A percentile compares a stretch with the other conserved stretches of the same genome.
phyloP scores from a whole-genome alignment of 2,329 filamentous ascomycete species.

The Curvularia eragrostidis region DNA sequence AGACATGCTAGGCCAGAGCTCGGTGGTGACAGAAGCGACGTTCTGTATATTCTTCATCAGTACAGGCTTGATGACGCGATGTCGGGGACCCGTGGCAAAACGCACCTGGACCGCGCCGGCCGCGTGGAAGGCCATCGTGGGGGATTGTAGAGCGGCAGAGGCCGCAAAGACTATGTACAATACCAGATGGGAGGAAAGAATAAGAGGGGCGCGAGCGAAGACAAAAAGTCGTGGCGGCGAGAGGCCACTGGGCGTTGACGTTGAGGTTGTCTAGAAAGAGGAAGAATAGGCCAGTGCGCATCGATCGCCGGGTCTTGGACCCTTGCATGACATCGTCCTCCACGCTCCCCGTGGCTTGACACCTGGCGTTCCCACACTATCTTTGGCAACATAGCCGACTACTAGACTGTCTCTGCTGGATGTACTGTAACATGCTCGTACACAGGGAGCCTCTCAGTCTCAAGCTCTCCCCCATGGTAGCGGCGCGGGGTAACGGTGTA shows the following conservation, averaged over 20 bases:
- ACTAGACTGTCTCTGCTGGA: not conserved
- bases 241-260: constrained; percentile 17
- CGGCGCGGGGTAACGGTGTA: not conserved
- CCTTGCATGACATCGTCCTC: constrained; percentile 11
- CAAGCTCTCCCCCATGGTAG: not conserved
- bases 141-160: constrained; percentile 34
- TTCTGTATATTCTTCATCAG: constrained; percentile 50
- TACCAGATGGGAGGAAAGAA: constrained; percentile 30
- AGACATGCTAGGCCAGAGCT: constrained; percentile 52
- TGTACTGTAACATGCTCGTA: not conserved
- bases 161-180: constrained; percentile 33
- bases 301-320: constrained; percentile 20
- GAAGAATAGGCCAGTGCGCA: constrained; percentile 30
- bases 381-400: not conserved
- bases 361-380: not conserved
- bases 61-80: constrained; percentile 26
- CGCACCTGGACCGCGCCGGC: constrained; percentile 57
- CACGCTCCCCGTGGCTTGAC: constrained; percentile 21
- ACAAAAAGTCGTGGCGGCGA: constrained; percentile 27
- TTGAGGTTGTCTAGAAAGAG: constrained; percentile 28
- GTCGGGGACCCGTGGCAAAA: constrained; percentile 38
- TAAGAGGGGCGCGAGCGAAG: constrained; percentile 27
- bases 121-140: constrained; percentile 60
- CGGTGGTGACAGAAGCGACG: constrained; percentile 48
- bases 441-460: not conserved